These are phyloP conservation scores for Citrus trifoliata DNA, from an alignment of 345 rosid species.

Conservation along the genomic window DNA sequence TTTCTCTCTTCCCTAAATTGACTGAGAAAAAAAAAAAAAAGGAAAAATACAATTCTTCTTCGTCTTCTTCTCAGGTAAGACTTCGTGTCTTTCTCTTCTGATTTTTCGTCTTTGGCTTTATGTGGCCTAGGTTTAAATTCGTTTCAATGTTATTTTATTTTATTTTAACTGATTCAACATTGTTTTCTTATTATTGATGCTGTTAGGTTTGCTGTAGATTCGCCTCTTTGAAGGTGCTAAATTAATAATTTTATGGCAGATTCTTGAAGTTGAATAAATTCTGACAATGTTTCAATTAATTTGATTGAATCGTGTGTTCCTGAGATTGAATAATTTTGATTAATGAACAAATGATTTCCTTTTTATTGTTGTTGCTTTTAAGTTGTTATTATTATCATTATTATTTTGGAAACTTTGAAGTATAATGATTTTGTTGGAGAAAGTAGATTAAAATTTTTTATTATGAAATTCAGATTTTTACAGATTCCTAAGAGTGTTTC, in stretches of 20 bases:
- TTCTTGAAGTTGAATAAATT: background rate
- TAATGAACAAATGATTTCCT: background rate
- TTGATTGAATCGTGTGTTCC: background rate
- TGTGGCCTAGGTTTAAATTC: background rate
- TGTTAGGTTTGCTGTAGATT: background rate
- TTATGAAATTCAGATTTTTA: background rate
- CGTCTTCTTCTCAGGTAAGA: slow-evolving; percentile 17
- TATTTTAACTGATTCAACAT: background rate
- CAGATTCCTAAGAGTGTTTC: background rate
- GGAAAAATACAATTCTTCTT: too few species aligned
- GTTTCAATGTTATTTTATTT: background rate
- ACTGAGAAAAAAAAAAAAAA: background rate
- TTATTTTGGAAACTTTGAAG: background rate
- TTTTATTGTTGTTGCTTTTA: background rate
- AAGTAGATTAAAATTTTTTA: background rate
- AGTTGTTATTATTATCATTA: background rate
- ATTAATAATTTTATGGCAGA: background rate
- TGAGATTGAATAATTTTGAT: background rate
- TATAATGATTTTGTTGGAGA: background rate
- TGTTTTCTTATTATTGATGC: background rate
- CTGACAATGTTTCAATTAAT: background rate
- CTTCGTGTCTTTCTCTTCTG: background rate
- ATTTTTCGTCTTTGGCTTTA: background rate
- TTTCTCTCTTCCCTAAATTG: background rate
- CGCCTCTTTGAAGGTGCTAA: background rate